phyloP scores from a whole-genome alignment of 2,329 filamentous ascomycete species.

The Ophiostoma novo-ulmi region DNA sequence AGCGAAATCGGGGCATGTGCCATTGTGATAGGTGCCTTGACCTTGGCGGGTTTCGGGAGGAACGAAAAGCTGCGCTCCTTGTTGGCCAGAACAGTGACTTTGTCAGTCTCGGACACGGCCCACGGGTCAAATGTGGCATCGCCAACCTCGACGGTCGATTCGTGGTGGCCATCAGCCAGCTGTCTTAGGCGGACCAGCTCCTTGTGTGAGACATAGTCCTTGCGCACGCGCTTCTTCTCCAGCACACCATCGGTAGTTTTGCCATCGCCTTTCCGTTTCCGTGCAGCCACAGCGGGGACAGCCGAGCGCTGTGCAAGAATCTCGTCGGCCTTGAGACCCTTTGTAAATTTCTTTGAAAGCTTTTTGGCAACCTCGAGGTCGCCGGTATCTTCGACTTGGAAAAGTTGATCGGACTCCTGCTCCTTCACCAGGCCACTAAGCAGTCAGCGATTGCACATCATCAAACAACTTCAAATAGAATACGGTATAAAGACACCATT shows the following conservation, averaged over 20 bases:
- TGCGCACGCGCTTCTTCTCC: slow-evolving; percentile 68
- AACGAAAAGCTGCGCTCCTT: slow-evolving; percentile 56
- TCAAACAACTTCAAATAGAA: not conserved
- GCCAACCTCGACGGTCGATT: slow-evolving; percentile 49
- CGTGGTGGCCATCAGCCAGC: slow-evolving; percentile 68
- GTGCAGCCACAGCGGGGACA: slow-evolving; percentile 69
- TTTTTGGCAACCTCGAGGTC: slow-evolving; percentile 61
- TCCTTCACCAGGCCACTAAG: slow-evolving; percentile 77
- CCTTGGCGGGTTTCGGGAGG: slow-evolving; percentile 58
- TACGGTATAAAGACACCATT: not conserved
- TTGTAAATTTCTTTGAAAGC: slow-evolving; percentile 54
- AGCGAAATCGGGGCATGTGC: slow-evolving; percentile 74
- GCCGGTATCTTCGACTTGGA: slow-evolving; percentile 72
- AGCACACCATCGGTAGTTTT: slow-evolving; percentile 69
- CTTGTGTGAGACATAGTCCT: slow-evolving; percentile 75
- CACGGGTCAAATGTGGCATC: slow-evolving; percentile 75
- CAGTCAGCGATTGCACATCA: not conserved
- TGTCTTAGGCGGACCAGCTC: slow-evolving; percentile 73
- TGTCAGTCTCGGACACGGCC: slow-evolving; percentile 40
- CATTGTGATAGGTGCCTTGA: slow-evolving; percentile 69
- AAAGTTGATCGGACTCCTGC: slow-evolving; percentile 76
- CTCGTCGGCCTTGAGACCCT: slow-evolving; percentile 82
- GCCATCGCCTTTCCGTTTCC: slow-evolving; percentile 64
- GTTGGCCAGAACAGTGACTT: slow-evolving; percentile 34
- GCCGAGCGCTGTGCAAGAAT: slow-evolving; percentile 82